Evolutionary conservation across 78 protist species (phyloP).

Genomic region (Polysphondylium violaceum): DNA sequence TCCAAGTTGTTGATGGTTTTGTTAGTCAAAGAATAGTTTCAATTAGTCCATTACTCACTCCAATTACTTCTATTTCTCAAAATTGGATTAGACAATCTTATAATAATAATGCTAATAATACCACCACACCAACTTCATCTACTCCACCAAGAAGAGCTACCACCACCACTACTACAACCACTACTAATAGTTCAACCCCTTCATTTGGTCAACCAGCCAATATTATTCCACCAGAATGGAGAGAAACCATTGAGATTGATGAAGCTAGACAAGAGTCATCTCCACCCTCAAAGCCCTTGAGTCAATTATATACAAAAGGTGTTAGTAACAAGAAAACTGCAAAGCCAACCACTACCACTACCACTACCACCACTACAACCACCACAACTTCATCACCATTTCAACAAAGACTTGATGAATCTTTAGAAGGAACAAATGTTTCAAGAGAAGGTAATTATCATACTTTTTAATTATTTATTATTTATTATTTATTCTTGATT

Average conservation of each 20-base stretch:
- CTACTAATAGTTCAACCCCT: conserved; percentile 3
- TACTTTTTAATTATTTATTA: background rate
- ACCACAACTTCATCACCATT: conserved; percentile 2
- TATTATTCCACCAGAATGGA: conserved; percentile 75
- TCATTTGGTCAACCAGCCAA: background rate
- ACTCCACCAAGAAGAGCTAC: background rate
- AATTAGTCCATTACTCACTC: conserved; percentile 4
- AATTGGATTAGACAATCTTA: conserved; percentile 24
- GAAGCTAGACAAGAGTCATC: conserved; percentile 48
- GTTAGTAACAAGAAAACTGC: background rate
- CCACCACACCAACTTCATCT: background rate
- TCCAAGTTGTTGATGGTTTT: conserved; percentile 13
- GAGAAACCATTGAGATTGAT: conserved; percentile 70
- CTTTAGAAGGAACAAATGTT: conserved; percentile 6
- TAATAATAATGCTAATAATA: background rate
- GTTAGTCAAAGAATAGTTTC: background rate
- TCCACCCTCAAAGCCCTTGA: conserved; percentile 5
- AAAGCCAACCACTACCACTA: background rate
- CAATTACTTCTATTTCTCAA: background rate
- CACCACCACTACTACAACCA: conserved; percentile 8
- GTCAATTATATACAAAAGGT: conserved; percentile 28
- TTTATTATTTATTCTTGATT: background rate
- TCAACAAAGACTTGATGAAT: background rate
- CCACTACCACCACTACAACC: conserved; percentile 12
- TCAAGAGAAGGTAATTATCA: conserved; percentile 7